These are phyloP conservation scores for Metschnikowia lochheadii DNA, from an alignment of 805 yeast species.

Conservation along the genomic window DNA sequence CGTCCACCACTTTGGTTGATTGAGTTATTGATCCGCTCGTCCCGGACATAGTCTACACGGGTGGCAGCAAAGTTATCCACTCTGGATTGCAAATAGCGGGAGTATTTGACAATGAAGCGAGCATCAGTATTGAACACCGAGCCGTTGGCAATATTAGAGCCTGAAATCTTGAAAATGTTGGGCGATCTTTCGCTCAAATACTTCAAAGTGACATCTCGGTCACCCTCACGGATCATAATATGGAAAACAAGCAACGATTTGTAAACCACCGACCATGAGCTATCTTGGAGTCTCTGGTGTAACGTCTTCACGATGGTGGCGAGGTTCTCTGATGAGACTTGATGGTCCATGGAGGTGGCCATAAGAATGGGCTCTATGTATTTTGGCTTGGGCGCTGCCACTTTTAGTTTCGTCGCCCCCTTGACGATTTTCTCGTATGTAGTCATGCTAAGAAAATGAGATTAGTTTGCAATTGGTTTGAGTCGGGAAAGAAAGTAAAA, in stretches of 20 bases:
- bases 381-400: slow-evolving; percentile 97
- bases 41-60: slow-evolving; percentile 73
- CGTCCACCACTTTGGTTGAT: slow-evolving; percentile 53
- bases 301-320: slow-evolving; percentile 65
- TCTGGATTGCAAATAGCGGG: slow-evolving; percentile 64
- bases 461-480: background rate
- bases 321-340: slow-evolving; percentile 48
- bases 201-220: slow-evolving; percentile 63
- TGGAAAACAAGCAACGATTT: slow-evolving; percentile 83
- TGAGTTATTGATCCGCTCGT: slow-evolving; percentile 47
- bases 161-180: slow-evolving; percentile 45
- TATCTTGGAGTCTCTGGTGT: slow-evolving; percentile 59
- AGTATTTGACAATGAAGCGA: slow-evolving; percentile 58
- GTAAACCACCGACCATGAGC: slow-evolving; percentile 89
- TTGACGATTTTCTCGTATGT: slow-evolving; percentile 68
- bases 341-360: slow-evolving; percentile 53
- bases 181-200: slow-evolving; percentile 49
- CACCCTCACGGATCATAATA: slow-evolving; percentile 91
- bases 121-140: slow-evolving; percentile 44
- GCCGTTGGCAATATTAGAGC: slow-evolving; percentile 35
- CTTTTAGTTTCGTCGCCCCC: slow-evolving; percentile 48
- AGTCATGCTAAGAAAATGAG: slow-evolving; percentile 10
- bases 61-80: slow-evolving; percentile 65
- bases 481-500: background rate
- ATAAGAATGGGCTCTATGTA: slow-evolving; percentile 89